Evolutionary conservation across 2,329 filamentous ascomycete species (phyloP), one percentile per base, ranked within the genome.

Genomic region (Beauveria asiatica): DNA sequence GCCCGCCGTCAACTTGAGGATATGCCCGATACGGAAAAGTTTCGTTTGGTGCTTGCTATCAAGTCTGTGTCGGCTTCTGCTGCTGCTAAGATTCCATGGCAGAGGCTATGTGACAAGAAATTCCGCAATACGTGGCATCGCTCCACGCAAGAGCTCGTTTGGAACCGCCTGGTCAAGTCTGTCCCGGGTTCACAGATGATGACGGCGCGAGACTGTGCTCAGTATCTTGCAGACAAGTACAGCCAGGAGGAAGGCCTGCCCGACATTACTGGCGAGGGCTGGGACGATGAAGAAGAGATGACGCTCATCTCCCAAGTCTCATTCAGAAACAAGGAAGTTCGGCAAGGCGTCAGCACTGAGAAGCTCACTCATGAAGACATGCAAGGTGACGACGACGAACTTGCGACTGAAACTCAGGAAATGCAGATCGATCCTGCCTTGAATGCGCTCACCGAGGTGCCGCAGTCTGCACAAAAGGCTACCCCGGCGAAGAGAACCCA

Each of bases 31-130:
- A 66, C 71, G 19, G 78, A 82, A 59, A 80, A 78, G 60, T 72
- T 76, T 59, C 68, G 70, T 16, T 66, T 83, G 25, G 68, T 80
- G 0, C 66, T 72, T 41, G 73, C 76, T 2, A 76, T 83, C 41
- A 70, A 75, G 8, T 72, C 74, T 16, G 74, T 72, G 3, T 70
- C 71, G 2, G 77, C 72, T 1, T 65, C 68, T 9, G 69, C 63
- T 1, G 17, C 25, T 13, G 64, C 67, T 9, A 78, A 77, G 51
- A 81, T 84, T 45, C 75, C 75, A 0, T 85, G 82, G 82, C 64
- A 67, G 41, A 71, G 67, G 25, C 67, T 83, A 27, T 73, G 75
- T 6, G 71, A 78, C 58, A 72, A 74, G 44, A 63, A 68, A 6
- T 77, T 75, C 57, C 72, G 75, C 45, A 66, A 65, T n/a, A 72